Conservation (phyloP, 2,329 filamentous ascomycete genomes). For the Colletotrichum sp. region DNA sequence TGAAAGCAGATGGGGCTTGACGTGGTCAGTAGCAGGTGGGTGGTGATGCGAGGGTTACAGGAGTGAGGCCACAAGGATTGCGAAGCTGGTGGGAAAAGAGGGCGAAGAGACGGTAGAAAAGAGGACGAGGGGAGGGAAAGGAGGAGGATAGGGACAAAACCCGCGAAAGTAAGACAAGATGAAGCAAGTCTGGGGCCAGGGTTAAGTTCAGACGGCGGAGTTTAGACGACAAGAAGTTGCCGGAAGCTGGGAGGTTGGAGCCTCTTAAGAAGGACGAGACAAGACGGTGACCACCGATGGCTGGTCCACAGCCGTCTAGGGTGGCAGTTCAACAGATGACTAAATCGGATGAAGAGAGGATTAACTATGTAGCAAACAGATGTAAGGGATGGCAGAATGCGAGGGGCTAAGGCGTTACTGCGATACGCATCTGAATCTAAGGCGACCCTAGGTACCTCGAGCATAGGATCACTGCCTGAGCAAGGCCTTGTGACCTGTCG, state of each 20-base stretch:
- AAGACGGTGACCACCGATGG: conserved; percentile 17
- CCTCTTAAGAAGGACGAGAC: neutral
- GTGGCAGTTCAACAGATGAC: neutral
- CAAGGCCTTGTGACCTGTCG: conserved; percentile 12
- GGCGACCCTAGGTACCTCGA: neutral
- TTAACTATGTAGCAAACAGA: conserved; percentile 5
- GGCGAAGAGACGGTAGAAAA: neutral
- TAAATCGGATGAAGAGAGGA: neutral
- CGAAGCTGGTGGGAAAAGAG: neutral
- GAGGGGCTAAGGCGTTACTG: neutral
- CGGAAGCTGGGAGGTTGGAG: neutral
- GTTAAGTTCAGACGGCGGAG: neutral
- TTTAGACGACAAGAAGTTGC: neutral
- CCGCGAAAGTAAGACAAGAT: neutral
- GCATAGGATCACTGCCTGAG: conserved; percentile 2
- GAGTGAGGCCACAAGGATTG: neutral
- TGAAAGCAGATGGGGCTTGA: neutral
- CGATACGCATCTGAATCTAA: neutral
- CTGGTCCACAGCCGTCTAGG: conserved; percentile 5
- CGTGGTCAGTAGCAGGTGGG: neutral
- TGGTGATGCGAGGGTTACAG: neutral
- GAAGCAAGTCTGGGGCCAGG: neutral
- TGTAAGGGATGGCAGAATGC: neutral
- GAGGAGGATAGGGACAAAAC: neutral
- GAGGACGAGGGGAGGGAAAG: neutral